A percentile compares a stretch with the other conserved stretches of the same genome.
Conservation (phyloP, 148 eudicot genomes). For the Pouteria glomerata region DNA sequence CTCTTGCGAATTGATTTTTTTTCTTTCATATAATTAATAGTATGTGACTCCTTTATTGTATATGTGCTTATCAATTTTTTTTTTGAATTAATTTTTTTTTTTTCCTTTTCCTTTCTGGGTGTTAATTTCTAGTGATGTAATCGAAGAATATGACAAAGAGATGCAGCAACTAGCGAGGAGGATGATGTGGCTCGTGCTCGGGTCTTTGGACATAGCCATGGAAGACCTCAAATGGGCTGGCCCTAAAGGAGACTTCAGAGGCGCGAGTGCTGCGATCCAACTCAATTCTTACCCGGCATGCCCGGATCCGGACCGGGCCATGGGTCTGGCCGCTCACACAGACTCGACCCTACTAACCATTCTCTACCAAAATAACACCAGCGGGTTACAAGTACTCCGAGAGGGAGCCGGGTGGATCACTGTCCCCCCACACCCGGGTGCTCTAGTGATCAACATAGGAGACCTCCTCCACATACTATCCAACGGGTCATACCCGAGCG, state of each 20-base stretch:
- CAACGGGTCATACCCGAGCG: slow-evolving; percentile 69
- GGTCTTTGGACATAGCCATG: slow-evolving; percentile 56
- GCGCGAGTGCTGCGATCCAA: slow-evolving; percentile 57
- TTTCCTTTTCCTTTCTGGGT: neutral
- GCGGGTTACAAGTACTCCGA: slow-evolving; percentile 64
- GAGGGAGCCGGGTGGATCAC: slow-evolving; percentile 66
- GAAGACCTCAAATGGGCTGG: slow-evolving; percentile 60
- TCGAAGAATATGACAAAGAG: slow-evolving; percentile 64
- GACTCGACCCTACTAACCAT: slow-evolving; percentile 88
- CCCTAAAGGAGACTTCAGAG: slow-evolving; percentile 30
- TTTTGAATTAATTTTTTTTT: too few relatives aligned
- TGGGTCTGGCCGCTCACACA: slow-evolving; percentile 90
- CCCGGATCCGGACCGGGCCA: slow-evolving; percentile 90
- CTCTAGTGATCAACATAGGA: slow-evolving; percentile 71
- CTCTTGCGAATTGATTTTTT: too few relatives aligned
- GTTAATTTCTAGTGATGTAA: slow-evolving; percentile 49
- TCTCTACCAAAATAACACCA: slow-evolving; percentile 68
- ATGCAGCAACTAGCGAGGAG: slow-evolving; percentile 59
- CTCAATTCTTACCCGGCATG: slow-evolving; percentile 85
- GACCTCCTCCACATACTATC: slow-evolving; percentile 87
- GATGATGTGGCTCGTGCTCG: slow-evolving; percentile 65
- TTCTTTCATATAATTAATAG: too few relatives aligned
- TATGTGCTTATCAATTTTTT: too few relatives aligned
- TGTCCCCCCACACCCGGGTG: slow-evolving; percentile 60
- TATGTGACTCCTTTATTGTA: too few relatives aligned